A percentile compares a stretch with the other conserved stretches of the same genome.
Conservation (phyloP, 805 yeast species). For the Saccharomycopsis fibuligera region DNA sequence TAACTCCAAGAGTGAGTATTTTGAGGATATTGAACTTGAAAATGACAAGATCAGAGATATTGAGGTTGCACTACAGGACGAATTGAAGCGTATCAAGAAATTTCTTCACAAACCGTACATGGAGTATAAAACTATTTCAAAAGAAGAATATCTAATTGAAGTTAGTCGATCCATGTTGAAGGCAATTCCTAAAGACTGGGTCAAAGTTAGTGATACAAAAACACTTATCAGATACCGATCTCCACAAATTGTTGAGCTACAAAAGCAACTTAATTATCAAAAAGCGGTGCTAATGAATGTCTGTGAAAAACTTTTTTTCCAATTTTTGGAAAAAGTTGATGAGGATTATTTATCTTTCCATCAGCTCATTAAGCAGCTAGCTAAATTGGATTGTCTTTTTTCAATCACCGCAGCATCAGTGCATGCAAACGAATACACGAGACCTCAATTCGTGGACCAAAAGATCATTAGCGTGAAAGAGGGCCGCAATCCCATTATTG, state of each 20-base stretch:
- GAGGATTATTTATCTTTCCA: conserved; percentile 34
- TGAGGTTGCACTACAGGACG: conserved; percentile 43
- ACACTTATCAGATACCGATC: conserved; percentile 68
- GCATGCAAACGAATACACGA: conserved; percentile 36
- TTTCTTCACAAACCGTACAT: conserved; percentile 51
- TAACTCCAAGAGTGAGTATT: conserved; percentile 32
- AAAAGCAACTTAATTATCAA: conserved; percentile 52
- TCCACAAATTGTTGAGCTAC: conserved; percentile 45
- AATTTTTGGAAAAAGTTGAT: conserved; percentile 37
- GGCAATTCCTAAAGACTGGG: conserved; percentile 66
- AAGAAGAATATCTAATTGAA: conserved; percentile 71
- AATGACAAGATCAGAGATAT: conserved; percentile 36
- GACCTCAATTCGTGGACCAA: conserved; percentile 44
- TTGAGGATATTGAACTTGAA: conserved; percentile 36
- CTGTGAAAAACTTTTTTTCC: conserved; percentile 41
- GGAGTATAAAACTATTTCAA: conserved; percentile 48
- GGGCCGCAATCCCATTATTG: conserved; percentile 66
- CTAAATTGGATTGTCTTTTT: conserved; percentile 58
- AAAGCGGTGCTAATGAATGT: conserved; percentile 44
- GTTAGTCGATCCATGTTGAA: conserved; percentile 54
- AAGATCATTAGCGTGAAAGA: conserved; percentile 44
- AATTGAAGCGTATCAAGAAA: conserved; percentile 41
- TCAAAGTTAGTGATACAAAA: conserved; percentile 64
- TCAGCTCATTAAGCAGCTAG: conserved; percentile 40
- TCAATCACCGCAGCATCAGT: conserved; percentile 59